Conservation (phyloP, 257 asterid genomes). For the Marsdenia floribunda region DNA sequence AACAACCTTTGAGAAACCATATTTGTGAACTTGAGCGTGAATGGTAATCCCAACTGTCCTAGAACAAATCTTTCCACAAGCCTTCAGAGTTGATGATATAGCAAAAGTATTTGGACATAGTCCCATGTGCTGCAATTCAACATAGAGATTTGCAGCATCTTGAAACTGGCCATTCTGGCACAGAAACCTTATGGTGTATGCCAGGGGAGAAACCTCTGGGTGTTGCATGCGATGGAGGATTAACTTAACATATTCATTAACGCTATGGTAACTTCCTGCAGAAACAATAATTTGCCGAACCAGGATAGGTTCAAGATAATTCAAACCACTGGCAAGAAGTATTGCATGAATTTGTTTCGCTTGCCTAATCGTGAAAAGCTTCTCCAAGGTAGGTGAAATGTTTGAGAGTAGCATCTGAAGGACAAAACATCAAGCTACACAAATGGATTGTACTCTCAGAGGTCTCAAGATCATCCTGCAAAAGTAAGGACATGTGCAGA, state of each 20-base stretch:
- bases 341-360: constrained; percentile 66
- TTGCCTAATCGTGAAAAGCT: constrained; percentile 29
- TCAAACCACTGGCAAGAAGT: constrained; percentile 36
- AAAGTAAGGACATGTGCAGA: background rate
- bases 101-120: constrained; percentile 59
- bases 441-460: background rate
- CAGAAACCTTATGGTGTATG: constrained; percentile 57
- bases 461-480: background rate
- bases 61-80: constrained; percentile 51
- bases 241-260: constrained; percentile 28
- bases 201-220: constrained; percentile 37
- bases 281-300: constrained; percentile 38
- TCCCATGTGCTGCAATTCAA: constrained; percentile 41
- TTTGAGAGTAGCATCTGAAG: constrained; percentile 36
- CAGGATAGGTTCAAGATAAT: constrained; percentile 39
- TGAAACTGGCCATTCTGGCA: constrained; percentile 51
- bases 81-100: constrained; percentile 59
- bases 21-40: constrained; percentile 65
- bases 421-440: background rate
- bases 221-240: constrained; percentile 35
- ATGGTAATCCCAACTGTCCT: constrained; percentile 47
- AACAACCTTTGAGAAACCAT: constrained; percentile 46
- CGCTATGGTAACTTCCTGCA: constrained; percentile 20
- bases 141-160: constrained; percentile 51
- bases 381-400: constrained; percentile 30